Base-by-base conservation (phyloP, 2,329 filamentous ascomycete genomes). In the Moelleriella libera region DNA sequence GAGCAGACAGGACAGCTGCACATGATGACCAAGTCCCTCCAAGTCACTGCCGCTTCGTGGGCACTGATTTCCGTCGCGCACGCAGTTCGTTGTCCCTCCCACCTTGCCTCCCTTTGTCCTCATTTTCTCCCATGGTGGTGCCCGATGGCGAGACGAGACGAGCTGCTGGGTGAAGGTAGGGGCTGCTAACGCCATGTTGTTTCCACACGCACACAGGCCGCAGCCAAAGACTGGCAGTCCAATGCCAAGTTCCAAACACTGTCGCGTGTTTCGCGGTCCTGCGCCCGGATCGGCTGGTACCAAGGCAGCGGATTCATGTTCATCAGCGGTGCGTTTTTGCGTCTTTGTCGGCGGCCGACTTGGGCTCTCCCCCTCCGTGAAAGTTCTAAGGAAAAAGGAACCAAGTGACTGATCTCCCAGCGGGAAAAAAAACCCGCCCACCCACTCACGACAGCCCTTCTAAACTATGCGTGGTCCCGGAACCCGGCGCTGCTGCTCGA, bases 381-480 rank as follows among this genome's bases (percentile, higher is more conserved):
- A n/a, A n/a, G n/a, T n/a, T n/a, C n/a, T n/a, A n/a, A n/a, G n/a
- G n/a, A n/a, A 21, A 21, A 21, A 21, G 21, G 21, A 21, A 21
- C 21, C 21, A 21, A 21, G 21, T 21, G 21, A 21, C 21, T 21
- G 21, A 21, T 21, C 21, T 21, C 21, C 21, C 21, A 21, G 21
- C 21, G 21, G 21, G 21, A 21, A 21, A 21, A 21, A 21, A 21
- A 2, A 2, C 21, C 21, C 21, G 21, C 21, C 21, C 21, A 21
- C 21, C 21, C 21, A 21, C 21, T 21, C 21, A 21, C 21, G 21
- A 5, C 40, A 53, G 51, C 49, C 30, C 49, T 53, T 6, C 10
- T 51, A 45, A 53, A 53, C 46, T 51, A 51, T 45, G 47, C 45
- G 14, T 53, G 51, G 51, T 51, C 51, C 12, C 44, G 39, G 48